phyloP scores from a whole-genome alignment of 805 yeast genomes.

The Suhomyces faveliae region DNA sequence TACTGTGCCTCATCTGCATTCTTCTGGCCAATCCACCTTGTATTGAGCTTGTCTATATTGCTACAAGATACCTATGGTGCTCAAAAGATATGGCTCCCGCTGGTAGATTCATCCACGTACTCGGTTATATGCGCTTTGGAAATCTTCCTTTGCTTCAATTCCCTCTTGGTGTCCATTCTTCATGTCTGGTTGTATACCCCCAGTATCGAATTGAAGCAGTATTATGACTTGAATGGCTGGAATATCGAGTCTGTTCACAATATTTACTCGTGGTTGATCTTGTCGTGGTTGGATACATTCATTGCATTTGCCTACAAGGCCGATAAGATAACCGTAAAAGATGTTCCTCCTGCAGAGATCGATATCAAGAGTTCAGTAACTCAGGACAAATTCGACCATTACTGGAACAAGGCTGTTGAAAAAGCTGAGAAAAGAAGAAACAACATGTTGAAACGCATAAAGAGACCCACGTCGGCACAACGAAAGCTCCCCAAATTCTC shows the following conservation, averaged over 20 bases:
- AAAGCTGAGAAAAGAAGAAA: conserved; percentile 4
- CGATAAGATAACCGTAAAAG: conserved; percentile 17
- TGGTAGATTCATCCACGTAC: background rate
- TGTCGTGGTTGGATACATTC: conserved; percentile 22
- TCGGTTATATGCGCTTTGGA: conserved; percentile 7
- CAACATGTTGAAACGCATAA: background rate
- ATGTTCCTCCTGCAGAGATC: conserved; percentile 12
- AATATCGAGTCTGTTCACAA: conserved; percentile 12
- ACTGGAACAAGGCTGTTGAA: conserved; percentile 2
- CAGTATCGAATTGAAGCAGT: conserved; percentile 10
- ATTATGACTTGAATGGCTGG: conserved; percentile 10
- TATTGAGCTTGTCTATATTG: background rate
- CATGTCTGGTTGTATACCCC: conserved; percentile 9
- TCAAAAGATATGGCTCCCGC: conserved; percentile 7
- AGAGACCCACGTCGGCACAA: conserved; percentile 5
- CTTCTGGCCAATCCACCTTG: conserved; percentile 36
- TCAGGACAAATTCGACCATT: background rate
- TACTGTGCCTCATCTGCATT: conserved; percentile 39
- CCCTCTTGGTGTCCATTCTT: conserved; percentile 1
- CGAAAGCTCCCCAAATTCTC: conserved; percentile 6
- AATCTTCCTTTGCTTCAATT: conserved; percentile 1
- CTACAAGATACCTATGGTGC: conserved; percentile 9
- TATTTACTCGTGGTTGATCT: conserved; percentile 15
- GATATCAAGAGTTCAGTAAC: conserved; percentile 2
- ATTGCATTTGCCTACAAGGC: conserved; percentile 24